phyloP scores from a whole-genome alignment of 2,329 filamentous ascomycete species.

The Pseudogymnoascus sp. region DNA sequence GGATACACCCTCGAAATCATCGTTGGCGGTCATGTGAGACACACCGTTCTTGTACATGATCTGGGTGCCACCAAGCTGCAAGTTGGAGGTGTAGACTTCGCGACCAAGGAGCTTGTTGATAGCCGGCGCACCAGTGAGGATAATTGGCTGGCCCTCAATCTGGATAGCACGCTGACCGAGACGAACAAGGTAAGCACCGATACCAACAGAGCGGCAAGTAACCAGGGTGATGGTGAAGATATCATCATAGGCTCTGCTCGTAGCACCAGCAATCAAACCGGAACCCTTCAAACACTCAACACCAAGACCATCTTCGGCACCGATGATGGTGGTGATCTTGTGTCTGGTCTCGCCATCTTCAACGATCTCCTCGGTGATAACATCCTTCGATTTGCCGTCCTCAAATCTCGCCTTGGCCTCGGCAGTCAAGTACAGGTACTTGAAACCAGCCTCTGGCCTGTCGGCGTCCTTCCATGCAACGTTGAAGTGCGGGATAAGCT shows the following conservation, averaged over 20 bases:
- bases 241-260: conserved; percentile 93
- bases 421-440: conserved; percentile 89
- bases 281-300: conserved; percentile 96
- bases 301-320: conserved; percentile 90
- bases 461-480: conserved; percentile 87
- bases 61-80: conserved; percentile 98
- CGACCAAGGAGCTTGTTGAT: conserved; percentile 97
- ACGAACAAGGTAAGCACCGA: conserved; percentile 96
- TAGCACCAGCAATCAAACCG: conserved; percentile 95
- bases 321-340: conserved; percentile 90
- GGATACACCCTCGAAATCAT: conserved; percentile 95
- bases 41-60: conserved; percentile 99
- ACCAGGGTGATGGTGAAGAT: conserved; percentile 98
- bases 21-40: conserved; percentile 94
- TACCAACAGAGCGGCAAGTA: conserved; percentile 97
- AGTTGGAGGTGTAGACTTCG: conserved; percentile 97
- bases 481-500: conserved; percentile 94
- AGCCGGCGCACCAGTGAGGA: conserved; percentile 91
- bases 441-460: conserved; percentile 84
- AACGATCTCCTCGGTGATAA: conserved; percentile 79
- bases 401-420: conserved; percentile 82
- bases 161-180: conserved; percentile 97
- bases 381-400: conserved; percentile 64
- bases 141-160: conserved; percentile 97
- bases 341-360: conserved; percentile 86